Evolutionary conservation across 768 basidiomycete genomes (phyloP).

Genomic region (Amyloporia xantha): DNA sequence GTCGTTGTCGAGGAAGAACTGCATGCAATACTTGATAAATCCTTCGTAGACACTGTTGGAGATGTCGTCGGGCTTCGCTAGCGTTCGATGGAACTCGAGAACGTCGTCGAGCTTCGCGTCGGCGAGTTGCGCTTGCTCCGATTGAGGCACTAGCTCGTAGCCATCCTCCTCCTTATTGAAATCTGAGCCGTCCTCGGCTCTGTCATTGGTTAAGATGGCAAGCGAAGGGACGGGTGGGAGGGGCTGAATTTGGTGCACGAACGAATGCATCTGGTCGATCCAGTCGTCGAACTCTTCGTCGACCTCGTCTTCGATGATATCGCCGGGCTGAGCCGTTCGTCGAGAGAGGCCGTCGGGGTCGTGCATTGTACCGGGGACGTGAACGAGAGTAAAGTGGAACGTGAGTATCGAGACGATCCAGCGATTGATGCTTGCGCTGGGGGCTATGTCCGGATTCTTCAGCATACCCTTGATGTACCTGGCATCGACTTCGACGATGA

Average conservation of each 20-base stretch:
- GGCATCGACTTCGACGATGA: slow-evolving; percentile 34
- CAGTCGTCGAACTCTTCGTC: slow-evolving; percentile 10
- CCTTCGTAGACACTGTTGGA: not conserved
- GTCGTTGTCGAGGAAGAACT: not conserved
- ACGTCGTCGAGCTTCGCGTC: not conserved
- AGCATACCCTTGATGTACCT: slow-evolving; percentile 34
- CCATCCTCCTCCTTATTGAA: slow-evolving; percentile 1
- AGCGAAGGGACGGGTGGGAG: not conserved
- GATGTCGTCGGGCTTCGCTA: slow-evolving; percentile 3
- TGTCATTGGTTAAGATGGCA: not conserved
- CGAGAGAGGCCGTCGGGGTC: slow-evolving; percentile 30
- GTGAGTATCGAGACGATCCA: slow-evolving; percentile 37
- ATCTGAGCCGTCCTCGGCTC: not conserved
- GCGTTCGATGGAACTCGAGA: not conserved
- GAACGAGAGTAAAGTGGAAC: slow-evolving; percentile 30
- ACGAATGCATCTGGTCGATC: slow-evolving; percentile 9
- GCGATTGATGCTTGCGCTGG: slow-evolving; percentile 32
- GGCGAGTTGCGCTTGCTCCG: not conserved
- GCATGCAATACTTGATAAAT: not conserved
- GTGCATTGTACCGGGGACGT: slow-evolving; percentile 25
- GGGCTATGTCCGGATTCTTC: slow-evolving; percentile 32
- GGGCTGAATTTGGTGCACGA: slow-evolving; percentile 3
- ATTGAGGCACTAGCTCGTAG: not conserved
- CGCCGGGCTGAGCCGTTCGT: not conserved
- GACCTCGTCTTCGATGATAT: not conserved